phyloP scores from a whole-genome alignment of 2,329 filamentous ascomycete genomes.

The Stagonosporopsis vannaccii region DNA sequence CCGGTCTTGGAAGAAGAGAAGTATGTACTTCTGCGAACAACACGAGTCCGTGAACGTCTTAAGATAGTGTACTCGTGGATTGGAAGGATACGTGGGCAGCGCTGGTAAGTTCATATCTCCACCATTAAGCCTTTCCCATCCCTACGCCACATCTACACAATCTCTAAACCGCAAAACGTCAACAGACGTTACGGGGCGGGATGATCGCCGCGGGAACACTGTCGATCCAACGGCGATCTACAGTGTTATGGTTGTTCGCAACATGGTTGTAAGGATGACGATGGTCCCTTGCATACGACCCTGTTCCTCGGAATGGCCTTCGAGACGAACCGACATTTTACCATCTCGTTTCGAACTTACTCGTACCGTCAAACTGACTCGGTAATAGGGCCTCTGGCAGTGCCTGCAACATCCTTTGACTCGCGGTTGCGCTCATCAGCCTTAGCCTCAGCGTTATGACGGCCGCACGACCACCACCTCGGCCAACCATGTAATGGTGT shows the following conservation, averaged over 20 bases:
- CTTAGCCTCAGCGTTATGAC: slow-evolving; percentile 29
- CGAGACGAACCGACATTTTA: not conserved
- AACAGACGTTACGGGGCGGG: not conserved
- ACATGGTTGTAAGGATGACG: slow-evolving; percentile 2
- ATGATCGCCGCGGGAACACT: not conserved
- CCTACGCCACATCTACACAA: slow-evolving; percentile 4
- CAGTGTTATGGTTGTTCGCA: not conserved
- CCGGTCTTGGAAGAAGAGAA: slow-evolving; percentile 81
- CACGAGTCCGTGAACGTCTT: slow-evolving; percentile 78
- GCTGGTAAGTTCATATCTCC: slow-evolving; percentile 67
- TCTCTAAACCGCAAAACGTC: slow-evolving; percentile 1
- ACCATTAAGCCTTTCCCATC: not conserved
- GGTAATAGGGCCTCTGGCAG: slow-evolving; percentile 39
- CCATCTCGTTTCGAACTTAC: not conserved
- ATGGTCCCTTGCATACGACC: not conserved
- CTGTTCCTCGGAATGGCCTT: not conserved
- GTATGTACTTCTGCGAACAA: slow-evolving; percentile 75
- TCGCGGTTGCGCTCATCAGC: slow-evolving; percentile 32
- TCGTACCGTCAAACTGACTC: slow-evolving; percentile 5
- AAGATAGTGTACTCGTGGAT: slow-evolving; percentile 87
- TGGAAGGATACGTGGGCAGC: slow-evolving; percentile 70
- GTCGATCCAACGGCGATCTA: not conserved
- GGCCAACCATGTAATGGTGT: slow-evolving; percentile 6
- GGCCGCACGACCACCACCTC: slow-evolving; percentile 11
- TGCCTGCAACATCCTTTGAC: slow-evolving; percentile 47